Conservation (phyloP, 768 basidiomycete species). For the Xerocomellus chrysenteron region DNA sequence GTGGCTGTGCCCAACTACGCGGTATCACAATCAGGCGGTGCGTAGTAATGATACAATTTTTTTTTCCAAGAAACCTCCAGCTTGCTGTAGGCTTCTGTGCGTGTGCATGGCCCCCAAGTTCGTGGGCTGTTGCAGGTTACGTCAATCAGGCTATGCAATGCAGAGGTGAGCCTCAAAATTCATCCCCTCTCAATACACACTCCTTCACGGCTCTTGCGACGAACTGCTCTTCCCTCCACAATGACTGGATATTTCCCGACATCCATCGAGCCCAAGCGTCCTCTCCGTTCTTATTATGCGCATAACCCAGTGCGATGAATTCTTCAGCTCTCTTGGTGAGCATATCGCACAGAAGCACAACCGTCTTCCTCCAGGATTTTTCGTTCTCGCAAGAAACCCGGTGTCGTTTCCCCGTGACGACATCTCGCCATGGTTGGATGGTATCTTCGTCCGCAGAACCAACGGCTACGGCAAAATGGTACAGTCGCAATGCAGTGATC, state of each 20-base stretch:
- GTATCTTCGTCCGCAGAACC: conserved; percentile 26
- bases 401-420: conserved; percentile 46
- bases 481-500: conserved; percentile 67
- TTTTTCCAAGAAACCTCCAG: too few species aligned
- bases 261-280: conserved; percentile 35
- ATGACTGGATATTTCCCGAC: conserved; percentile 38
- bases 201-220: conserved; percentile 50
- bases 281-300: not conserved
- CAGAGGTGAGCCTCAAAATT: conserved; percentile 39
- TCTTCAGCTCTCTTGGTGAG: conserved; percentile 36
- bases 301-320: conserved; percentile 4
- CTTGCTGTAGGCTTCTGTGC: not conserved
- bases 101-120: too few species aligned
- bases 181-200: conserved; percentile 45
- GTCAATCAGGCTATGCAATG: not conserved
- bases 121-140: not conserved
- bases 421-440: conserved; percentile 53
- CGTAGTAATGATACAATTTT: too few species aligned
- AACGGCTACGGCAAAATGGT: conserved; percentile 45
- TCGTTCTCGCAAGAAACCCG: conserved; percentile 51
- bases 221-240: conserved; percentile 63
- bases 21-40: not conserved
- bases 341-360: conserved; percentile 39
- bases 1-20: conserved; percentile 20
- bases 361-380: conserved; percentile 42